A percentile compares a stretch with the other conserved stretches of the same genome.
Evolutionary conservation across 225 moss, liverwort and hornwort species (phyloP).

Genomic region (Pseudisothecium myosuroides): DNA sequence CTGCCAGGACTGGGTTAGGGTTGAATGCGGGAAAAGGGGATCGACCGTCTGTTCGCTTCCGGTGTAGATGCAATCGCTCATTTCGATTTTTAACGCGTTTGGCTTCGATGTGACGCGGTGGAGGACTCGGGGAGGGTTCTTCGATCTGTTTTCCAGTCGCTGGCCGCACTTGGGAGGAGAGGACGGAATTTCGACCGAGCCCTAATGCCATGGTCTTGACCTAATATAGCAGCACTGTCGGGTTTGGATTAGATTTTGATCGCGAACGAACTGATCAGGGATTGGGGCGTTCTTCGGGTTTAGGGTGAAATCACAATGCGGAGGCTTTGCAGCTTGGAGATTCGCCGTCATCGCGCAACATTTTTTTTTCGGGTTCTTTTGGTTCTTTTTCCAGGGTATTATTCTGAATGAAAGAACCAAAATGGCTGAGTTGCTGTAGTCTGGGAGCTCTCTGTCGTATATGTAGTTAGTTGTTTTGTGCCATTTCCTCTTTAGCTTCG

Average conservation of each 20-base stretch:
- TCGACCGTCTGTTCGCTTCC: not conserved
- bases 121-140: not conserved
- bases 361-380: not conserved
- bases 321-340: not conserved
- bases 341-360: not conserved
- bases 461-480: not conserved
- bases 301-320: constrained; percentile 1
- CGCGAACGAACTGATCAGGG: not conserved
- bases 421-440: not conserved
- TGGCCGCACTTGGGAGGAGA: not conserved
- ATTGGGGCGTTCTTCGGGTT: not conserved
- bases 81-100: not conserved
- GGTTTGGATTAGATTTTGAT: not conserved
- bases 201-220: not conserved
- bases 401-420: not conserved
- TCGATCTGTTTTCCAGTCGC: not conserved
- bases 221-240: not conserved
- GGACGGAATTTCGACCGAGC: not conserved
- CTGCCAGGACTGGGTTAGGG: not conserved
- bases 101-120: not conserved
- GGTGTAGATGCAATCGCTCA: not conserved
- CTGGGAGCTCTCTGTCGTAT: not conserved
- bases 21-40: not conserved
- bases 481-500: not conserved
- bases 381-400: not conserved